Evolutionary conservation across 257 asterid species (phyloP).

Genomic region (Misopates orontium): DNA sequence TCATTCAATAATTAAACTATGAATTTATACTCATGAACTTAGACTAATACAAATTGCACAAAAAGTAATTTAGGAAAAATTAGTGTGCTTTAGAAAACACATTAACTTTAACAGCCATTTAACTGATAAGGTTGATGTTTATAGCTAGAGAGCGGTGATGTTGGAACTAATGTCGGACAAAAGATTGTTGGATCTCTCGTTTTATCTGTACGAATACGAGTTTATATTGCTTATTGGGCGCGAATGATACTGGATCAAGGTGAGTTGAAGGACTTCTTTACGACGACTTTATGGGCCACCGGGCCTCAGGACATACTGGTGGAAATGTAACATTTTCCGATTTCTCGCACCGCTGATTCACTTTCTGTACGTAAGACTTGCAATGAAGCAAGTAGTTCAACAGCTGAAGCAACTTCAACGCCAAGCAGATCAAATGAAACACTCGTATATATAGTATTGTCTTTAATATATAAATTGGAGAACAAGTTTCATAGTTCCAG

Average conservation of each 20-base stretch:
- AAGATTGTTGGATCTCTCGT: slow-evolving; percentile 42
- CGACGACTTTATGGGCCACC: slow-evolving; percentile 23
- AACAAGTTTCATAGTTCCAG: too few relatives aligned
- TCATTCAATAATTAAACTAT: too few relatives aligned
- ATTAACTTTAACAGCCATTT: not conserved
- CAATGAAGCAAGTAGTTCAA: slow-evolving; percentile 36
- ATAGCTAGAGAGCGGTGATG: slow-evolving; percentile 44
- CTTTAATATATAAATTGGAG: too few relatives aligned
- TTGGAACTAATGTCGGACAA: slow-evolving; percentile 45
- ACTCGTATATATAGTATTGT: not conserved
- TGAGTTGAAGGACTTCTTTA: slow-evolving; percentile 24
- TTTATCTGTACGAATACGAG: slow-evolving; percentile 36
- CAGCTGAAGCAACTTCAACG: slow-evolving; percentile 30
- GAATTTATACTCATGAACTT: too few relatives aligned
- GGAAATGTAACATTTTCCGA: slow-evolving; percentile 36
- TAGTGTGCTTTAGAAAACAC: slow-evolving; percentile 50
- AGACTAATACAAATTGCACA: too few relatives aligned
- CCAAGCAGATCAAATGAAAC: not conserved
- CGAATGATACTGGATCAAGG: slow-evolving; percentile 25
- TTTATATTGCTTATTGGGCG: slow-evolving; percentile 51
- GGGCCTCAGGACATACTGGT: slow-evolving; percentile 37
- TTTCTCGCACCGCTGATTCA: slow-evolving; percentile 31
- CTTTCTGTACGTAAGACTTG: slow-evolving; percentile 29
- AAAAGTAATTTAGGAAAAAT: too few relatives aligned
- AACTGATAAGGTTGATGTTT: slow-evolving; percentile 37